Evolutionary conservation across 23 red algal genomes (phyloP).

Genomic region (Chondrus crispus): DNA sequence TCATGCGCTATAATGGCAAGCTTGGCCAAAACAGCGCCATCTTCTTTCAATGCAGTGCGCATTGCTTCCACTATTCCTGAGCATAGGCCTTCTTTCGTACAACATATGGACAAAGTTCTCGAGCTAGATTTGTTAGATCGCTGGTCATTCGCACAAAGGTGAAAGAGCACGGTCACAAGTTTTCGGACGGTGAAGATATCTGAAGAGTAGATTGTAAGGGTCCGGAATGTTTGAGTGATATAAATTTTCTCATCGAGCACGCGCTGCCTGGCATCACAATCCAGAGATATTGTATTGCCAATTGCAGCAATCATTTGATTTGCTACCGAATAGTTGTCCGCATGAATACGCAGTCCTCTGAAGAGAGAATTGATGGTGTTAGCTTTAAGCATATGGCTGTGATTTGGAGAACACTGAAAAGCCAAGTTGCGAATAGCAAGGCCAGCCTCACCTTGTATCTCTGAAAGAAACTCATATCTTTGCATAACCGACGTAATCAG

Average conservation of each 20-base stretch:
- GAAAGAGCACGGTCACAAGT: background rate
- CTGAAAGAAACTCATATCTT: background rate
- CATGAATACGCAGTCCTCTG: background rate
- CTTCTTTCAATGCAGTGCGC: background rate
- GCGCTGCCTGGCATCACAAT: background rate
- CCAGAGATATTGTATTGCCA: background rate
- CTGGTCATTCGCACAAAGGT: background rate
- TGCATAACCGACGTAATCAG: background rate
- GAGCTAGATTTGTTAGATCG: background rate
- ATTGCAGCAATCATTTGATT: background rate
- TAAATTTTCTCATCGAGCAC: background rate
- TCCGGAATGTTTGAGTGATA: background rate
- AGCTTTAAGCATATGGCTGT: background rate
- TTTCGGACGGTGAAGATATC: background rate
- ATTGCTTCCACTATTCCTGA: background rate
- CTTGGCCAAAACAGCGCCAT: background rate
- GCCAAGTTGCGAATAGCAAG: background rate
- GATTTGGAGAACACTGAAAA: background rate
- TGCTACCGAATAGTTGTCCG: background rate
- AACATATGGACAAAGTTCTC: background rate
- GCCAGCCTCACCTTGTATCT: background rate
- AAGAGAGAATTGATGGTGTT: background rate
- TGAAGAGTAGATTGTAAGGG: background rate
- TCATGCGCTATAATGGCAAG: background rate
- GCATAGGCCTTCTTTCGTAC: background rate